Evolutionary conservation across 2,329 filamentous ascomycete species (phyloP).

Genomic region (Epichloe elymi): DNA sequence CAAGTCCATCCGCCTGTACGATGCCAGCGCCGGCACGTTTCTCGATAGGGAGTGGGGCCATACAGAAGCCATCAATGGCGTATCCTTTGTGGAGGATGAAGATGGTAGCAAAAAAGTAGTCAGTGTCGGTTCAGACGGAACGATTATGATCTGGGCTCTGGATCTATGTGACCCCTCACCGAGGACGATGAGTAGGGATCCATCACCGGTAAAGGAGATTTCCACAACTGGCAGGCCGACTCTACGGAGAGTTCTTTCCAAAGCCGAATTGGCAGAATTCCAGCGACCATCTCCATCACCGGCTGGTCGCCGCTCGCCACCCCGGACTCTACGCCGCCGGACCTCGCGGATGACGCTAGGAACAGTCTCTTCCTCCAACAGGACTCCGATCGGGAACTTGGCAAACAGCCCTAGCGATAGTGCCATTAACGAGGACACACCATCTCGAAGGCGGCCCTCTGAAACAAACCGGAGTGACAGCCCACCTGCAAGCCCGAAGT

Average conservation of each 20-base stretch:
- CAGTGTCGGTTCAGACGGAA: slow-evolving; percentile 67
- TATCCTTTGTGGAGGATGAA: slow-evolving; percentile 53
- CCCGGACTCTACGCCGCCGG: slow-evolving; percentile 39
- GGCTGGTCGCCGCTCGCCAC: slow-evolving; percentile 40
- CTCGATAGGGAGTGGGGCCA: slow-evolving; percentile 89
- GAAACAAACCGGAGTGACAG: slow-evolving; percentile 31
- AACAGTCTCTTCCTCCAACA: slow-evolving; percentile 17
- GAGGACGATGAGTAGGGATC: slow-evolving; percentile 33
- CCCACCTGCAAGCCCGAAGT: slow-evolving; percentile 36
- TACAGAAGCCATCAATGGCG: slow-evolving; percentile 82
- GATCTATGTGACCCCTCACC: slow-evolving; percentile 33
- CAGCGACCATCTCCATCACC: slow-evolving; percentile 34
- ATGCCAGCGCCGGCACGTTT: slow-evolving; percentile 61
- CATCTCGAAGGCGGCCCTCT: slow-evolving; percentile 34
- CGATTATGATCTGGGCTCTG: slow-evolving; percentile 66
- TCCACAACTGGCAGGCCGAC: slow-evolving; percentile 54
- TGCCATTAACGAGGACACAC: slow-evolving; percentile 30
- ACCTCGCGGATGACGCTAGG: slow-evolving; percentile 38
- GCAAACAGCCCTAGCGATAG: slow-evolving; percentile 28
- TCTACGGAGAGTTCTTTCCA: slow-evolving; percentile 73
- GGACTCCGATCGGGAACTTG: slow-evolving; percentile 26
- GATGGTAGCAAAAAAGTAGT: slow-evolving; percentile 47
- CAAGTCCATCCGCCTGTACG: slow-evolving; percentile 87
- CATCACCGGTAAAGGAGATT: slow-evolving; percentile 41
- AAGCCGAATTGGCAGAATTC: slow-evolving; percentile 75